Evolutionary conservation across 495 filamentous ascomycete genomes (phyloP), one percentile per base, ranked within the genome.

Genomic region (Talaromyces nanjingensis): DNA sequence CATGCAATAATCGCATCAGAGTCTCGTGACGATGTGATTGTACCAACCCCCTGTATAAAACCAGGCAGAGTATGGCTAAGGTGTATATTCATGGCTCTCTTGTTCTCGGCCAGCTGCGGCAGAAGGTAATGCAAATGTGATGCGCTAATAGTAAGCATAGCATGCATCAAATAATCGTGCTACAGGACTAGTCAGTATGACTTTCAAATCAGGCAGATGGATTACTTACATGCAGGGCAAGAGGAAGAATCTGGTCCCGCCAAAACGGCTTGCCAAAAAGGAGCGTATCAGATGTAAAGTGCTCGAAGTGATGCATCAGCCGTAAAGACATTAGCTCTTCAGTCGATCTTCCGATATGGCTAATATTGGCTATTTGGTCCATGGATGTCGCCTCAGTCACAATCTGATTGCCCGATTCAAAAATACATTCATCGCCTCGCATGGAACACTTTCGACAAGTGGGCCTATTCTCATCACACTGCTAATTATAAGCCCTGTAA

Each of bases 111-210:
- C 55, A 16, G 11, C 14, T 34, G 25, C 12, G 55, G 55, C 14
- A 58, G 27, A 33, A 58, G 55, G 22, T n/a, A 58, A 34, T 58
- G 0, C 29, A 58, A 33, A 20, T 58, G 55, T 6, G 55, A 58
- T 7, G 29, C 55, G 22, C 55, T 58, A 20, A 58, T 34, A 29
- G 55, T 58, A 34, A 58, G 55, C 24, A 58, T 27, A 24, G 55
- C 55, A 33, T 58, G 55, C 55, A 58, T 58, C 14, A 58, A 58
- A 20, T 58, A 58, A 34, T 58, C 55, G 27, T 58, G 55, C 55
- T 58, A 12, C 8, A 4, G 4, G 22, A 58, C 25, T 12, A 24
- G 25, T 58, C 27, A 58, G 18, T 34, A 31, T 20, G 11, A 7
- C 27, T 18, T 58, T 7, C 14, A 8, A 31, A 34, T 11, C 24